Evolutionary conservation across 2,329 filamentous ascomycete species (phyloP).

Genomic region (Zopfia rhizophila): DNA sequence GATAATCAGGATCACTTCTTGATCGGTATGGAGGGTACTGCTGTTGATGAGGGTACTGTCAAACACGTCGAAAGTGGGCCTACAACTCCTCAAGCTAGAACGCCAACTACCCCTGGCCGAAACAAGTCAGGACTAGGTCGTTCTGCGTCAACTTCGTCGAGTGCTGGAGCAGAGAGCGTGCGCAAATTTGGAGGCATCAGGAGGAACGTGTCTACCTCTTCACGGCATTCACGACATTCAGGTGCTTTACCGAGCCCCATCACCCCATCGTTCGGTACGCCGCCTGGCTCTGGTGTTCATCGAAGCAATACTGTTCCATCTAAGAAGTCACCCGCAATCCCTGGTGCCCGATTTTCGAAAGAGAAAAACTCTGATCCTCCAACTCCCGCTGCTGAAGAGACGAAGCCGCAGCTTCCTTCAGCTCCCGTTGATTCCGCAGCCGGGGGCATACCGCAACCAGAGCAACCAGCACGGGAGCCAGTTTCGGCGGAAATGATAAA

Average conservation of each 20-base stretch:
- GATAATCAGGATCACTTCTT: constrained; percentile 99
- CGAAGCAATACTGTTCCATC: constrained; percentile 94
- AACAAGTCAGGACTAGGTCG: constrained; percentile 71
- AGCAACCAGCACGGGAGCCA: constrained; percentile 13
- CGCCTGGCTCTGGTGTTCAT: constrained; percentile 67
- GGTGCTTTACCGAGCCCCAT: constrained; percentile 74
- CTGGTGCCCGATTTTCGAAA: constrained; percentile 43
- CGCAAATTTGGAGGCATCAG: constrained; percentile 82
- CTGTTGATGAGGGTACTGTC: constrained; percentile 83
- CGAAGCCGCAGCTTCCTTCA: constrained; percentile 31
- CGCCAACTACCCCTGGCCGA: constrained; percentile 57
- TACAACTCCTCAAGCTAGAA: constrained; percentile 61
- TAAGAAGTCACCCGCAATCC: constrained; percentile 80
- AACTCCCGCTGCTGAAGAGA: constrained; percentile 55
- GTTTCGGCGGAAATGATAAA: background rate
- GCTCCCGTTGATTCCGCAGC: constrained; percentile 18
- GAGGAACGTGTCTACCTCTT: constrained; percentile 91
- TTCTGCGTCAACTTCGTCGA: constrained; percentile 74
- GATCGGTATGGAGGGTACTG: constrained; percentile 98
- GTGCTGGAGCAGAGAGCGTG: constrained; percentile 87
- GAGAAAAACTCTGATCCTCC: constrained; percentile 63
- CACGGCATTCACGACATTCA: constrained; percentile 82
- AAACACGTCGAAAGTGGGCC: constrained; percentile 76
- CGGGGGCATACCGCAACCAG: background rate
- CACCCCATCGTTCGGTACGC: constrained; percentile 41